Conservation (phyloP, 2,329 filamentous ascomycete species). For the Aspergillus spinulosporus region DNA sequence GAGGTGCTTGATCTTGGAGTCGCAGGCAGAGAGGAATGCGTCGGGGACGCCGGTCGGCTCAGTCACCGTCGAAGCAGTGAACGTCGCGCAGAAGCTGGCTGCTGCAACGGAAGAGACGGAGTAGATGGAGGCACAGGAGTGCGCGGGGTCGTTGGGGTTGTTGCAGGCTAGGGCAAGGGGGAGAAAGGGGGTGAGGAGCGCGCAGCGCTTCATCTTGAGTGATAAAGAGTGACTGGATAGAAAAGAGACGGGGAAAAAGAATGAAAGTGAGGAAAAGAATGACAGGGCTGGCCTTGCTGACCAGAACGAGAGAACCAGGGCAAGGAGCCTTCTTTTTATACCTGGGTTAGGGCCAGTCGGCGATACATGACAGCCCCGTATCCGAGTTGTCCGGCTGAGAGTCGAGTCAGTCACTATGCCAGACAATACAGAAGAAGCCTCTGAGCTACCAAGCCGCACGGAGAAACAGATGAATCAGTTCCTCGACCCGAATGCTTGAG, state of each 20-base stretch:
- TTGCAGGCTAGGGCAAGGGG: conserved; percentile 26
- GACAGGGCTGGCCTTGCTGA: not conserved
- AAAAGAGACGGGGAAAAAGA: not conserved
- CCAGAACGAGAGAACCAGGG: not conserved
- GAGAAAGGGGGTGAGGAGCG: conserved; percentile 26
- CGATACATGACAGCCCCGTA: not conserved
- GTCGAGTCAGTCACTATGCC: not conserved
- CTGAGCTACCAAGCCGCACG: not conserved
- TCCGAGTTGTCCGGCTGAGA: not conserved
- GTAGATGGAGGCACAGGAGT: conserved; percentile 27
- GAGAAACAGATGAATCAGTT: not conserved
- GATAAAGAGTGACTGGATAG: conserved; percentile 18
- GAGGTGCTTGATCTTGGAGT: conserved; percentile 24
- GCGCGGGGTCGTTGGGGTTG: conserved; percentile 18
- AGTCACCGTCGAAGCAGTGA: conserved; percentile 26
- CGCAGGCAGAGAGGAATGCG: conserved; percentile 23
- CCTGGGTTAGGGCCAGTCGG: too few relatives aligned
- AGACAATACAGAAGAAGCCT: not conserved
- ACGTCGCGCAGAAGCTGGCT: conserved; percentile 27
- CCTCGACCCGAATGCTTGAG: not conserved
- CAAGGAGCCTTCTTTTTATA: not conserved
- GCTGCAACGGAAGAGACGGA: conserved; percentile 26
- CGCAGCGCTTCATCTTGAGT: conserved; percentile 26
- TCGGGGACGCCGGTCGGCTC: conserved; percentile 24
- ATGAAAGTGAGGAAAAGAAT: not conserved